phyloP scores from a whole-genome alignment of 768 basidiomycete genomes.

The Mycena vitilis region DNA sequence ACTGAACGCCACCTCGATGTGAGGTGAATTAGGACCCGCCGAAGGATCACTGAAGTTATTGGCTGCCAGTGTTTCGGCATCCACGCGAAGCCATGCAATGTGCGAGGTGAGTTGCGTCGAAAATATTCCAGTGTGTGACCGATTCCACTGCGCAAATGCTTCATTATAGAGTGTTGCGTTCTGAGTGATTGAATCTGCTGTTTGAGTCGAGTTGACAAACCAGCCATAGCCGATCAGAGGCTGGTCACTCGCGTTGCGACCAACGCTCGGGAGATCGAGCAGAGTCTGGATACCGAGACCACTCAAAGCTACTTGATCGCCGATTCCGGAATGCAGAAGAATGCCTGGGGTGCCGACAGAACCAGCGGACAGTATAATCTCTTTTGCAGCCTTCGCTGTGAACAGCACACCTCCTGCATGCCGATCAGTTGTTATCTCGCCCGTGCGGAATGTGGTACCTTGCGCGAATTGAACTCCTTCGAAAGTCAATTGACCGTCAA shows the following conservation, averaged over 20 bases:
- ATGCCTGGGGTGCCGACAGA: constrained; percentile 41
- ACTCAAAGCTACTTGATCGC: background rate
- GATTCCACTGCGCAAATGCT: constrained; percentile 39
- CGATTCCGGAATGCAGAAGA: constrained; percentile 14
- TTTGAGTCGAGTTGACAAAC: constrained; percentile 37
- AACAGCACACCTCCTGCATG: background rate
- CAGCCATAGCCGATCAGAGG: constrained; percentile 33
- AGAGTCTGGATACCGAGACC: constrained; percentile 36
- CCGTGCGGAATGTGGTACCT: background rate
- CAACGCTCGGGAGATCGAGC: constrained; percentile 27
- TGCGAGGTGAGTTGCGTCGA: constrained; percentile 33
- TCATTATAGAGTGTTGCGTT: constrained; percentile 32
- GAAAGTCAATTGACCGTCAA: background rate
- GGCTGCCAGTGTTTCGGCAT: background rate
- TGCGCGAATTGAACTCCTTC: background rate
- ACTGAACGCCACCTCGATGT: background rate
- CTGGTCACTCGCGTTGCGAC: constrained; percentile 42
- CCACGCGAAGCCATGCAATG: constrained; percentile 21
- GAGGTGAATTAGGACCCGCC: background rate
- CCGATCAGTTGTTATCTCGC: background rate
- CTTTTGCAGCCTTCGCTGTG: constrained; percentile 40
- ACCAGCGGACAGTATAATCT: constrained; percentile 49
- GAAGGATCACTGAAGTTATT: background rate
- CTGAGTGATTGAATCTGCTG: constrained; percentile 16
- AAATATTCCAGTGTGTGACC: constrained; percentile 41